Conservation (phyloP, 345 rosid genomes). For the Acer yangbiense region DNA sequence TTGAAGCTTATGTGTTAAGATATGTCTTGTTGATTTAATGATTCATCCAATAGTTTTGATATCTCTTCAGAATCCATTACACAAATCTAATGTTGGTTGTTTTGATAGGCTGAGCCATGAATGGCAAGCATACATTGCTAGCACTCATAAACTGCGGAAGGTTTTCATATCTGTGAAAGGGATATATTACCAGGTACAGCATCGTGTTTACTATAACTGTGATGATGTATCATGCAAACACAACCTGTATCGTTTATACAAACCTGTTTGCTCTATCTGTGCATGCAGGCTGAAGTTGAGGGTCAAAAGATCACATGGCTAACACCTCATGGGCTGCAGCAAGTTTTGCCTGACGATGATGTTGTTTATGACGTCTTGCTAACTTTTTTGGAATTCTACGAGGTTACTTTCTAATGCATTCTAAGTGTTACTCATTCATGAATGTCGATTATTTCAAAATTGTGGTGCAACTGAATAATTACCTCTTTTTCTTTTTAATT, state of each 20-base stretch:
- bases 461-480: neutral
- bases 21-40: neutral
- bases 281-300: slow-evolving; percentile 82
- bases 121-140: slow-evolving; percentile 93
- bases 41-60: neutral
- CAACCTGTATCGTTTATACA: neutral
- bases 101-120: slow-evolving; percentile 80
- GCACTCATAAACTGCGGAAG: slow-evolving; percentile 76
- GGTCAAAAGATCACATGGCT: slow-evolving; percentile 97
- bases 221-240: neutral
- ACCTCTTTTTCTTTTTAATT: neutral
- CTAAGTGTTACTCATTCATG: neutral
- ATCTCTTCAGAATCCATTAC: neutral
- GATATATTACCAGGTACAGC: slow-evolving; percentile 84
- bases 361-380: slow-evolving; percentile 82
- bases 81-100: slow-evolving; percentile 15
- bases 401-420: slow-evolving; percentile 44
- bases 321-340: slow-evolving; percentile 89
- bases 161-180: slow-evolving; percentile 94
- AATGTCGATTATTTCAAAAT: neutral
- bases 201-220: neutral
- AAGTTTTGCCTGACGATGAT: slow-evolving; percentile 90
- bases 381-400: slow-evolving; percentile 91
- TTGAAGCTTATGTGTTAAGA: neutral
- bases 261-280: slow-evolving; percentile 13